These are phyloP conservation scores for Scedosporium aurantiacum DNA, from an alignment of 2,329 filamentous ascomycete species.

Conservation along the genomic window DNA sequence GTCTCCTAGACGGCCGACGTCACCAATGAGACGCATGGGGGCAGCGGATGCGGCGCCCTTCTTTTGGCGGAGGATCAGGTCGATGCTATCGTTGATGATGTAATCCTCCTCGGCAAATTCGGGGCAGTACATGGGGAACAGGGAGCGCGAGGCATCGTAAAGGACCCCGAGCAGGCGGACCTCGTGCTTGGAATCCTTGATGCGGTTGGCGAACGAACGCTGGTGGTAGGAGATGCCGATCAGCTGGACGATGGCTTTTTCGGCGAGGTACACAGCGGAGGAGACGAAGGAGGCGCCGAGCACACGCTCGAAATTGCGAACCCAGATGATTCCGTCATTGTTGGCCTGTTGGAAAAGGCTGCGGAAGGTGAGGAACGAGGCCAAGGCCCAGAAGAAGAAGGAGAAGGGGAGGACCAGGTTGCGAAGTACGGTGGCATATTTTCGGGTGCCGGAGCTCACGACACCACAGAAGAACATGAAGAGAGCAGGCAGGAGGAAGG, in stretches of 20 bases:
- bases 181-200: conserved; percentile 83
- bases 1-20: conserved; percentile 74
- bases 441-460: conserved; percentile 57
- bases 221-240: conserved; percentile 81
- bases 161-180: conserved; percentile 71
- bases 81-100: conserved; percentile 75
- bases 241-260: conserved; percentile 69
- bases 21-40: conserved; percentile 68
- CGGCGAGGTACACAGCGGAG: conserved; percentile 59
- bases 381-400: conserved; percentile 58
- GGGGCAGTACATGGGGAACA: conserved; percentile 86
- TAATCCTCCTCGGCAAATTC: conserved; percentile 91
- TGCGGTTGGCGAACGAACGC: conserved; percentile 69
- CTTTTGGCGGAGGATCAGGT: conserved; percentile 52
- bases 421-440: conserved; percentile 55
- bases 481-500: conserved; percentile 45
- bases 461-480: conserved; percentile 63
- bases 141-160: conserved; percentile 76
- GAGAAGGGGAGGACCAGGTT: conserved; percentile 56
- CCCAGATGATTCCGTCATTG: conserved; percentile 35
- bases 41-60: conserved; percentile 51
- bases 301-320: conserved; percentile 49
- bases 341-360: conserved; percentile 31
- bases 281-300: conserved; percentile 58
- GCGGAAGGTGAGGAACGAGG: conserved; percentile 51